A percentile compares a stretch with the other conserved stretches of the same genome.
phyloP scores from a whole-genome alignment of 2,329 filamentous ascomycete species.

The Aspergillus bombycis region DNA sequence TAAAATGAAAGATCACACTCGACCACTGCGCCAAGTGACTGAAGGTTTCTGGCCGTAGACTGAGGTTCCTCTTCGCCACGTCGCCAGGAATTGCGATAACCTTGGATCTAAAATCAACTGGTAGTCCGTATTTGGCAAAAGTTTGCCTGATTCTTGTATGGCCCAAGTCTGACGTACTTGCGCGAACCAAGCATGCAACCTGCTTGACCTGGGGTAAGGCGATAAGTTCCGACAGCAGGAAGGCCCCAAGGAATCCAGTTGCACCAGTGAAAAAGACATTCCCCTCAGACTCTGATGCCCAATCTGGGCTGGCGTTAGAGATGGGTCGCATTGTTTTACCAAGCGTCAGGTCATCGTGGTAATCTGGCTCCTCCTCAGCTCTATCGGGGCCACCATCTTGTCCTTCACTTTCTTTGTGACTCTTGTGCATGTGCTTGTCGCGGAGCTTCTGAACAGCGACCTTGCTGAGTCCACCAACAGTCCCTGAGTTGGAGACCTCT shows the following conservation, averaged over 20 bases:
- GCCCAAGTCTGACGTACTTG: conserved; percentile 2
- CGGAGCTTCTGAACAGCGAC: conserved; percentile 18
- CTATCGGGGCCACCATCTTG: neutral
- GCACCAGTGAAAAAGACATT: conserved; percentile 19
- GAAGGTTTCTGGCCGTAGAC: conserved; percentile 6
- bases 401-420: neutral
- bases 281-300: conserved; percentile 15
- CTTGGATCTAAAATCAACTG: conserved; percentile 6
- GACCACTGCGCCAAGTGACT: conserved; percentile 11
- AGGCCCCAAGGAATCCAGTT: conserved; percentile 19
- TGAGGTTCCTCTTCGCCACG: neutral
- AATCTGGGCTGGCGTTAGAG: neutral
- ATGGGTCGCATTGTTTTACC: conserved; percentile 9
- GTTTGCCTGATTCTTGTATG: conserved; percentile 12
- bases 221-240: conserved; percentile 13
- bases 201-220: conserved; percentile 10
- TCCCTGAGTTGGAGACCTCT: conserved; percentile 53
- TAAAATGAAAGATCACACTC: conserved; percentile 21
- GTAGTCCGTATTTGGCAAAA: conserved; percentile 12
- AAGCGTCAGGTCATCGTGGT: conserved; percentile 9
- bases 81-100: conserved; percentile 12
- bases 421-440: conserved; percentile 13
- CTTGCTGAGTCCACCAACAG: conserved; percentile 17
- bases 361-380: neutral
- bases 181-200: conserved; percentile 22